Conservation (phyloP, 164 flowering plant genomes). For the Sextonia rubra region DNA sequence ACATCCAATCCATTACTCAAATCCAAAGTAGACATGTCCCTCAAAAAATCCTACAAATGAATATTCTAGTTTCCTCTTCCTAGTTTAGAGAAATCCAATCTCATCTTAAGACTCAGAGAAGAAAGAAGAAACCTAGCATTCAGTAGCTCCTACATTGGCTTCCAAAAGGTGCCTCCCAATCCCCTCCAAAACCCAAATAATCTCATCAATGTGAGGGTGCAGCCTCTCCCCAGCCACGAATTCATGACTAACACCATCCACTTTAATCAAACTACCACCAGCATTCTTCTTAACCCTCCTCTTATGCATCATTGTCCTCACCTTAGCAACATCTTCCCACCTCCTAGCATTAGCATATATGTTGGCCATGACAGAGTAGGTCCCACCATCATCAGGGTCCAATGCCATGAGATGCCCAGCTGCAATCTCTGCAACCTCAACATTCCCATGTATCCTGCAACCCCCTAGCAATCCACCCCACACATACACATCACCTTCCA, state of each 20-base stretch:
- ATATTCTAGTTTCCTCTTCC: no score
- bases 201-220: constrained; percentile 41
- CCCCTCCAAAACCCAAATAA: constrained; percentile 36
- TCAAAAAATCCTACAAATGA: no score
- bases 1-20: no score
- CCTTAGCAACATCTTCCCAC: constrained; percentile 62
- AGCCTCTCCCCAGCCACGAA: constrained; percentile 50
- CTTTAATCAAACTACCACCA: constrained; percentile 52
- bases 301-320: constrained; percentile 41
- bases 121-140: background rate
- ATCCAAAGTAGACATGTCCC: no score
- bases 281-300: constrained; percentile 41
- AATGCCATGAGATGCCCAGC: constrained; percentile 52
- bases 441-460: constrained; percentile 63
- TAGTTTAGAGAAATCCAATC: no score
- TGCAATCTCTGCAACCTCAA: constrained; percentile 62
- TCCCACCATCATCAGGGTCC: constrained; percentile 73
- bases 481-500: constrained; percentile 55
- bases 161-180: constrained; percentile 22
- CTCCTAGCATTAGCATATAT: constrained; percentile 51
- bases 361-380: constrained; percentile 57
- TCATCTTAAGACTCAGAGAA: background rate
- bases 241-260: constrained; percentile 40
- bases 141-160: background rate
- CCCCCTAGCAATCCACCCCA: constrained; percentile 91